Percentiles rank a stretch among this genome's conserved stretches.
phyloP scores from a whole-genome alignment of 345 rosid genomes.

The Acer negundo region DNA sequence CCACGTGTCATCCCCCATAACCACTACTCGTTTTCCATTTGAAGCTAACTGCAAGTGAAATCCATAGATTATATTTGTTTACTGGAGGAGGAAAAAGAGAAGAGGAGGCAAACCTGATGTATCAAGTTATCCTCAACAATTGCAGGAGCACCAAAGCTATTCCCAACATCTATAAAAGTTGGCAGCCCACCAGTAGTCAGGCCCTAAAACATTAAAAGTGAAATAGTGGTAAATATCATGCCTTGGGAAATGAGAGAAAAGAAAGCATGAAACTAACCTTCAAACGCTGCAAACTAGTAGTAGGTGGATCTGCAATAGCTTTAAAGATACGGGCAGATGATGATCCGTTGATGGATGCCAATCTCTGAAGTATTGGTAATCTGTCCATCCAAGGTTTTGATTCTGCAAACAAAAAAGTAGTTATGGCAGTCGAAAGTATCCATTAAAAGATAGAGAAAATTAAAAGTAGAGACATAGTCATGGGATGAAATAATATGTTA shows the following conservation, averaged over 20 bases:
- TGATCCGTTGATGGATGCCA: slow-evolving; percentile 56
- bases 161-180: slow-evolving; percentile 90
- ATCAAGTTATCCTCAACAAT: slow-evolving; percentile 86
- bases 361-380: slow-evolving; percentile 60
- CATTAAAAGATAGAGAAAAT: too few relatives aligned
- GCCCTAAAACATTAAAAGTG: slow-evolving; percentile 47
- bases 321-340: slow-evolving; percentile 82
- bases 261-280: slow-evolving; percentile 43
- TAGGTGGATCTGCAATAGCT: slow-evolving; percentile 98
- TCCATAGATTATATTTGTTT: not conserved
- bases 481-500: slow-evolving; percentile 1
- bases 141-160: slow-evolving; percentile 95
- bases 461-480: too few relatives aligned
- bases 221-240: not conserved
- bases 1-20: slow-evolving; percentile 99
- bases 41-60: slow-evolving; percentile 48
- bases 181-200: slow-evolving; percentile 95
- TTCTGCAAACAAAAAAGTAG: slow-evolving; percentile 26
- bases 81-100: not conserved
- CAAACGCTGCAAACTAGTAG: slow-evolving; percentile 90
- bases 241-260: not conserved
- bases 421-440: not conserved
- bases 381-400: slow-evolving; percentile 94
- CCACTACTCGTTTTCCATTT: slow-evolving; percentile 81
- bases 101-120: slow-evolving; percentile 51